Conservation (phyloP, 2,329 filamentous ascomycete genomes). For the Didymella lethalis region DNA sequence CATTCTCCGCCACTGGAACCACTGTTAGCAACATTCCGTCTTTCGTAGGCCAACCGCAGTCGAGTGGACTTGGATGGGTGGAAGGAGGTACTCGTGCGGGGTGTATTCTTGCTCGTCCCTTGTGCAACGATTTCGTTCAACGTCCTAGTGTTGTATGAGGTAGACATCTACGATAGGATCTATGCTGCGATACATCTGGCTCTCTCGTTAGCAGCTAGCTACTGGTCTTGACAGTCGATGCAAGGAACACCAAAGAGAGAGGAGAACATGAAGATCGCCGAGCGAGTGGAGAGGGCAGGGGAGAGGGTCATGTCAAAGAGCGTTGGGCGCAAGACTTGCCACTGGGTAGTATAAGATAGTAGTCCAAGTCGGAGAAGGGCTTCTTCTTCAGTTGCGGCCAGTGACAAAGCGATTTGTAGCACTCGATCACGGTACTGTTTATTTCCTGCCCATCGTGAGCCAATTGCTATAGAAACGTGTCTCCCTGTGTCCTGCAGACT, state of each 20-base stretch:
- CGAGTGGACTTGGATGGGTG: too few relatives aligned
- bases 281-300: background rate
- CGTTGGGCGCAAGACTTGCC: background rate
- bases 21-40: background rate
- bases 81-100: too few relatives aligned
- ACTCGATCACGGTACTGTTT: background rate
- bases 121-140: too few relatives aligned
- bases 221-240: too few relatives aligned
- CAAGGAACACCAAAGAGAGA: too few relatives aligned
- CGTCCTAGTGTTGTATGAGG: too few relatives aligned
- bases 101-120: too few relatives aligned
- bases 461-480: background rate
- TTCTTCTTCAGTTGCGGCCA: background rate
- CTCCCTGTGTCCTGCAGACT: background rate
- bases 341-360: background rate
- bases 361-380: background rate
- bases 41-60: too few relatives aligned
- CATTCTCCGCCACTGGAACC: background rate
- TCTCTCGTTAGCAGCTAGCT: too few relatives aligned
- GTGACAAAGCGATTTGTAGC: background rate
- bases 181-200: too few relatives aligned
- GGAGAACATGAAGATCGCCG: background rate
- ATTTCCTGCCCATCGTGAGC: background rate
- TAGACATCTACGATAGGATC: too few relatives aligned
- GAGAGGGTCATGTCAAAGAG: background rate